These are phyloP conservation scores for Kwoniella sp. DNA, from an alignment of 768 basidiomycete species.

Conservation along the genomic window DNA sequence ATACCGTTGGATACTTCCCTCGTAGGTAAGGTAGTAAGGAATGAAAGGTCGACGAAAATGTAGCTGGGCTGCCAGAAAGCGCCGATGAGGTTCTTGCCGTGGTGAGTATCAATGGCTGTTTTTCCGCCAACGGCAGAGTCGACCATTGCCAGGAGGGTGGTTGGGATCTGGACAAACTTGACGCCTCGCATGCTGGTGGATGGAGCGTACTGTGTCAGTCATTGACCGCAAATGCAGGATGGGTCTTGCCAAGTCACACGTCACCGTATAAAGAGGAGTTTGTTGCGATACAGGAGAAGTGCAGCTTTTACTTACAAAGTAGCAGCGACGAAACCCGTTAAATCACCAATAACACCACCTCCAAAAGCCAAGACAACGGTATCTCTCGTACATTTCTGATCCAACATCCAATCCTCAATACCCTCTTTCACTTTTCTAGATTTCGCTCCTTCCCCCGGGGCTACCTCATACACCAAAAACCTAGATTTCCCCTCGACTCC, in stretches of 20 bases:
- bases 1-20: conserved; percentile 98
- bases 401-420: conserved; percentile 88
- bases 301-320: conserved; percentile 72
- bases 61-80: conserved; percentile 98
- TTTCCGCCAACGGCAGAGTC: conserved; percentile 97
- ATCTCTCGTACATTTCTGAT: conserved; percentile 86
- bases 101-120: conserved; percentile 98
- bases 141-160: conserved; percentile 96
- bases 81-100: conserved; percentile 97
- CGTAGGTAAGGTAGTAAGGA: conserved; percentile 86
- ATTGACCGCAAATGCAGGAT: too few relatives aligned
- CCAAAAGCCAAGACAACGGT: conserved; percentile 91
- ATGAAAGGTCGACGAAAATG: conserved; percentile 95
- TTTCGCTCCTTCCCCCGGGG: conserved; percentile 92
- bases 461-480: conserved; percentile 75
- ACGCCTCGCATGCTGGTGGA: conserved; percentile 87
- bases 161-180: conserved; percentile 92
- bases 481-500: conserved; percentile 54
- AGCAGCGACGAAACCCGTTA: conserved; percentile 93
- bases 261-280: too few relatives aligned
- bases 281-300: background rate
- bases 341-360: conserved; percentile 95
- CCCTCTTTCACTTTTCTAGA: conserved; percentile 85
- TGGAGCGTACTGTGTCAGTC: background rate
- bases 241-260: too few relatives aligned